Percentiles rank a stretch among this genome's conserved stretches.
Conservation (phyloP, 2,329 filamentous ascomycete genomes). For the Fusarium guadeloupense region DNA sequence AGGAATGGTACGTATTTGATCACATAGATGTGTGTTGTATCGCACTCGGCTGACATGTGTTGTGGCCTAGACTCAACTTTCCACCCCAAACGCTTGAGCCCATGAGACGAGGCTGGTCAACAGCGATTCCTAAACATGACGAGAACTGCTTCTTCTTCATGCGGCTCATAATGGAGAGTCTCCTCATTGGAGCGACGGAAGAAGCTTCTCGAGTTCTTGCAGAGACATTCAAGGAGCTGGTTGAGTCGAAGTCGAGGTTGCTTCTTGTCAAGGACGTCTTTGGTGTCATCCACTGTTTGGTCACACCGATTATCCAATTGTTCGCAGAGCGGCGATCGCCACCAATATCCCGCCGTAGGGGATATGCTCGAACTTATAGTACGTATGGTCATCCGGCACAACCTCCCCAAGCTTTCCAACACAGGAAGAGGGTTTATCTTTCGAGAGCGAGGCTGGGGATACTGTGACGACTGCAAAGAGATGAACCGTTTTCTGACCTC, state of each 20-base stretch:
- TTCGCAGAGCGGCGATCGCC: background rate
- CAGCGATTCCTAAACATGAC: background rate
- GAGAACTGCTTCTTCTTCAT: background rate
- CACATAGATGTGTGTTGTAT: background rate
- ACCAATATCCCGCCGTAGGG: background rate
- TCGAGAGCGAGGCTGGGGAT: constrained; percentile 10
- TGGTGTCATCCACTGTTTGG: background rate
- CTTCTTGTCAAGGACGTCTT: background rate
- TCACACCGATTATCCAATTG: constrained; percentile 1
- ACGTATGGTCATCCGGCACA: background rate
- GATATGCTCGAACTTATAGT: constrained; percentile 7
- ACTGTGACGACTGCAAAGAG: constrained; percentile 4
- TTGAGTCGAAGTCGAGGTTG: background rate
- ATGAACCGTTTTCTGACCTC: constrained; percentile 5
- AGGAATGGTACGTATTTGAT: constrained; percentile 4
- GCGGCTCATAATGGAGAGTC: constrained; percentile 3
- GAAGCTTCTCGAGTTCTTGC: background rate
- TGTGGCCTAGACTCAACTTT: constrained; percentile 6
- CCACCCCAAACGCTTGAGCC: background rate
- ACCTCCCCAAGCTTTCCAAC: background rate
- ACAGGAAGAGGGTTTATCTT: background rate
- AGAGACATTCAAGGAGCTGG: background rate
- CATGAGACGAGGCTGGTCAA: background rate
- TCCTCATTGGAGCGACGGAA: background rate
- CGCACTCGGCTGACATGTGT: background rate